Conservation (phyloP, 371 early-diverging fungal species). For the Mortierella sp. region DNA sequence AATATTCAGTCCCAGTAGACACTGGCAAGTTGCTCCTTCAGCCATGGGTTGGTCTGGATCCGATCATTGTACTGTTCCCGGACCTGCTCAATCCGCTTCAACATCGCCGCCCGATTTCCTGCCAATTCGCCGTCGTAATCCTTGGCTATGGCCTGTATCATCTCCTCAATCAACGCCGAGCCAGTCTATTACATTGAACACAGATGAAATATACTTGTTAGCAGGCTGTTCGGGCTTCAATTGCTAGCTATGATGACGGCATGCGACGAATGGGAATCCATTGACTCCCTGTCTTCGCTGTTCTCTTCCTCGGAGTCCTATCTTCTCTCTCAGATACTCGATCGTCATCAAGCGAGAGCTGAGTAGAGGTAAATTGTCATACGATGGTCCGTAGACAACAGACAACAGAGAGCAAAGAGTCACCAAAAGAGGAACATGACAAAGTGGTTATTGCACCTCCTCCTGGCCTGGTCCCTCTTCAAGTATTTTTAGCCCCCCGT, state of each 20-base stretch:
- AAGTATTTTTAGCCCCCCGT: slow-evolving; percentile 1
- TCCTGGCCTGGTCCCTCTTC: background rate
- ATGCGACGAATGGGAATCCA: too few species aligned
- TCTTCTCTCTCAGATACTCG: too few species aligned
- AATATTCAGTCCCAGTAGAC: slow-evolving; percentile 22
- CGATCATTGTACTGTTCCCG: slow-evolving; percentile 30
- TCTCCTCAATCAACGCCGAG: slow-evolving; percentile 37
- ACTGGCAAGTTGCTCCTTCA: slow-evolving; percentile 34
- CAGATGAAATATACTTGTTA: background rate
- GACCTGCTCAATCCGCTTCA: slow-evolving; percentile 35
- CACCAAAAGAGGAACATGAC: too few species aligned
- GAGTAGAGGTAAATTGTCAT: too few species aligned
- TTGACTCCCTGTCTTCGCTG: too few species aligned
- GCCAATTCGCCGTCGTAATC: background rate
- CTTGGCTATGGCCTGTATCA: slow-evolving; percentile 41
- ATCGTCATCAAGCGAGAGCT: too few species aligned
- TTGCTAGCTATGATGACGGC: too few species aligned
- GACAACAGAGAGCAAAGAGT: too few species aligned
- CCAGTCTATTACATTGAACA: slow-evolving; percentile 25
- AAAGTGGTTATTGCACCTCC: background rate
- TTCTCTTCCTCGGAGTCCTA: too few species aligned
- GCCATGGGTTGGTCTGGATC: slow-evolving; percentile 49
- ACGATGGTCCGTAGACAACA: too few species aligned
- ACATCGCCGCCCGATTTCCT: slow-evolving; percentile 20
- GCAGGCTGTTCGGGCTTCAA: background rate